phyloP scores from a whole-genome alignment of 2,329 filamentous ascomycete genomes.

The Colletotrichum agaves region DNA sequence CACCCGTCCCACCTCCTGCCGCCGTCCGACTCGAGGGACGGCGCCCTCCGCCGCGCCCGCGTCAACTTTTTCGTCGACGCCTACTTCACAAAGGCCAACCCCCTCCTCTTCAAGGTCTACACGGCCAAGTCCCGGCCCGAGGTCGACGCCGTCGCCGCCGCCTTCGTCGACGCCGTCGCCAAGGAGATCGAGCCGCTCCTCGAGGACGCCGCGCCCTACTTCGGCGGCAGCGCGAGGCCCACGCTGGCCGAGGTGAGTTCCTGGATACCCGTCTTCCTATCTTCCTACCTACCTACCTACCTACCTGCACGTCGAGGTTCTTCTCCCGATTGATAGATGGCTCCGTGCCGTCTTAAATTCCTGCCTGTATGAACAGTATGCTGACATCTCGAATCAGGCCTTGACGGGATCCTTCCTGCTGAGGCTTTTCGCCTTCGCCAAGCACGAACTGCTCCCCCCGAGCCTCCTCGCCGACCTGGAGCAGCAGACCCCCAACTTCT shows the following conservation, averaged over 20 bases:
- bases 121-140: constrained; percentile 61
- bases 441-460: constrained; percentile 64
- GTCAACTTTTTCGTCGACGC: constrained; percentile 79
- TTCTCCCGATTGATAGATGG: not conserved
- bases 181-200: constrained; percentile 82
- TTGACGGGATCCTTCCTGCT: constrained; percentile 75
- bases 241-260: constrained; percentile 84
- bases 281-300: too few species aligned
- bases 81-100: constrained; percentile 70
- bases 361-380: not conserved
- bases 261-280: too few species aligned
- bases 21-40: constrained; percentile 59
- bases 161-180: constrained; percentile 64
- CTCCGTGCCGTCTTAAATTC: not conserved
- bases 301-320: not conserved
- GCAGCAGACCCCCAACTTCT: constrained; percentile 71
- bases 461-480: constrained; percentile 58
- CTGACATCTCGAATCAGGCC: constrained; percentile 54
- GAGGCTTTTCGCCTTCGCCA: constrained; percentile 64
- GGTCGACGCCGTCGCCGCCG: constrained; percentile 57
- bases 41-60: constrained; percentile 71
- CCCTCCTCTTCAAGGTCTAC: constrained; percentile 58
- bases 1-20: constrained; percentile 76
- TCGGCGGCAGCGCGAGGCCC: constrained; percentile 70
- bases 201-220: constrained; percentile 66